Evolutionary conservation across 148 eudicot genomes (phyloP).

Genomic region (Camellia granthamiana): DNA sequence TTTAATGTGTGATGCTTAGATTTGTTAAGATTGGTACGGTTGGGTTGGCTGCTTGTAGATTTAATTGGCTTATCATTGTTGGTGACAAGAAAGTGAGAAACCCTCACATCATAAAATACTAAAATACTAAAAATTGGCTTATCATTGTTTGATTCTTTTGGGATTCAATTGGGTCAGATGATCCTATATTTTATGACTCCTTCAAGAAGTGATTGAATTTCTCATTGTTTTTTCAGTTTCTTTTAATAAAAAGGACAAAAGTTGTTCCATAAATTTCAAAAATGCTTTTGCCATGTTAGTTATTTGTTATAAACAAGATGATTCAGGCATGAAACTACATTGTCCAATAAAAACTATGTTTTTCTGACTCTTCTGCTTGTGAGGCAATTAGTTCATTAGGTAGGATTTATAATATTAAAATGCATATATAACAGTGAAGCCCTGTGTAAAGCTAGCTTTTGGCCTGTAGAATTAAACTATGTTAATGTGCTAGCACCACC

Average conservation of each 20-base stretch:
- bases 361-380: conserved; percentile 1
- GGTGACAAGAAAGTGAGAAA: no score
- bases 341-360: not conserved
- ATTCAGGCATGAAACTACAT: not conserved
- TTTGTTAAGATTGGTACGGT: no score
- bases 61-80: no score
- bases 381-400: not conserved
- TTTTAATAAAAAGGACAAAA: not conserved
- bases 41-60: no score
- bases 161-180: not conserved
- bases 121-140: no score
- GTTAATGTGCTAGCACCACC: no score
- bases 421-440: not conserved
- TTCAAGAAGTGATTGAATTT: not conserved
- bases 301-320: not conserved
- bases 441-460: no score
- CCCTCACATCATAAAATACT: no score
- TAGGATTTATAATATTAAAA: not conserved
- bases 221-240: not conserved
- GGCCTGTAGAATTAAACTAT: no score
- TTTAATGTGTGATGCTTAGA: no score
- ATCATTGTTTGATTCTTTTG: conserved; percentile 3
- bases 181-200: not conserved
- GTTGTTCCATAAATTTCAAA: not conserved
- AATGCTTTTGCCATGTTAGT: not conserved